Base-by-base conservation (phyloP, 257 asterid genomes). In the Petunia secreta region DNA sequence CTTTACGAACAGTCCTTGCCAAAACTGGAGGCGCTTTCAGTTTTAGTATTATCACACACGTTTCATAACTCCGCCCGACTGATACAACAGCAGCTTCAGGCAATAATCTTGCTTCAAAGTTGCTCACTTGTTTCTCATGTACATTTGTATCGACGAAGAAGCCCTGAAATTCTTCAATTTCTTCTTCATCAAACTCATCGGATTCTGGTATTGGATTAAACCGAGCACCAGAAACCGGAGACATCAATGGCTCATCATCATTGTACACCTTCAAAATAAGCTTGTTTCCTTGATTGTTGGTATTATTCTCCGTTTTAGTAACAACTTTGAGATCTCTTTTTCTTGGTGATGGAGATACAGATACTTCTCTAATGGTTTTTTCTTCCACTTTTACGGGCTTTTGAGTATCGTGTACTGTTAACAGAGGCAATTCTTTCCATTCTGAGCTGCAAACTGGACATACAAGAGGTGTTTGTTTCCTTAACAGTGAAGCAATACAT, bases 121-220 rank as follows among this genome's bases (percentile, higher is more conserved):
- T 86, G 57, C 83, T 85, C 6, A 75, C 37, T n/a, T 84, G 83
- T 44, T 69, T 84, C 43, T 25, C 25, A 25, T 25, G 25, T 25
- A 60, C 85, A 71, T 81, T 82, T n/a, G 79, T 57, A 2, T 73
- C 54, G 1, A 83, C 88, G 50, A 86, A 90, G 75, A 94, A 96
- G 1, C 98, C 97, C 7, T 91, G 97, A 59, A 92, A 94, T n/a
- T 96, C 99, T 4, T 74, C 84, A 6, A 36, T 52, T 3, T 36
- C 78, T 5, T 92, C 97, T 66, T 91, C 97, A 5, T 90, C 92
- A 2, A 88, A 86, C 77, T 93, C 98, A 48, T 93, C 98, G 5
- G 97, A 92, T 76, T 96, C 99, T 1, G 90, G 97, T 8, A 96
- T 96, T 6, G 99, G 91, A 75, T 90, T 91, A 85, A 96, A 96